Base-by-base conservation (phyloP, 2,329 filamentous ascomycete species). In the Dissoconium aciculare region DNA sequence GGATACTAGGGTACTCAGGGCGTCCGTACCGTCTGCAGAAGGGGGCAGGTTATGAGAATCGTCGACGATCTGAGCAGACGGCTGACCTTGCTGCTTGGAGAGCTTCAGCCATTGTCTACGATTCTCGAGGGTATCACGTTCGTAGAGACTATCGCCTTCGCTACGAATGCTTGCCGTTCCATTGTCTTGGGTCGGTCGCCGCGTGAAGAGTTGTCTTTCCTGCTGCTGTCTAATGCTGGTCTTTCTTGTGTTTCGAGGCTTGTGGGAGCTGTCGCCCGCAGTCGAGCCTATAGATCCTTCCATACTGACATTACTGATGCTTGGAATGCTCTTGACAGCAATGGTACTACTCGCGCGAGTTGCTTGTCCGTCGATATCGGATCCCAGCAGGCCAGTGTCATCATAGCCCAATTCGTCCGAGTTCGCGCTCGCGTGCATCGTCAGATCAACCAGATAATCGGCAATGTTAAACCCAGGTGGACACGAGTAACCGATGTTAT, bases 381-480 rank as follows among this genome's bases (percentile, higher is more conserved):
- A 32, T 10, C 76, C 69, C 33, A 72, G 67, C 2, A 40, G 31
- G 5, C 34, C 35, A n/a, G 42, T 36, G 3, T 69, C 60, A 28
- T 74, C 70, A 16, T 73, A 65, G 2, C 64, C 56, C 8, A 66
- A 58, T 1, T 66, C 63, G 21, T 57, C 60, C 10, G 66, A 61
- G 31, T 67, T 64, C 8, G 8, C n/a, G 35, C 80, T 72, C 14
- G 84, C 85, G 53, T 98, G 89, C 87, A 98, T 95, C 0, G 89
- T 95, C 24, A 98, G 66, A 53, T 98, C 89, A 16, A 98, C 85
- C 4, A 98, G 70, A 50, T 94, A 98, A 54, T 98, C 89, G 3
- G 89, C 89, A 55, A 98, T 95, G 49, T 98, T 98, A 68, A 95
- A 98, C 2, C 91, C 91, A 14, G 85, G 78, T 8, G 89, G 89